phyloP scores from a whole-genome alignment of 2,329 filamentous ascomycete species.

The Hymenoscyphus fructigenus region DNA sequence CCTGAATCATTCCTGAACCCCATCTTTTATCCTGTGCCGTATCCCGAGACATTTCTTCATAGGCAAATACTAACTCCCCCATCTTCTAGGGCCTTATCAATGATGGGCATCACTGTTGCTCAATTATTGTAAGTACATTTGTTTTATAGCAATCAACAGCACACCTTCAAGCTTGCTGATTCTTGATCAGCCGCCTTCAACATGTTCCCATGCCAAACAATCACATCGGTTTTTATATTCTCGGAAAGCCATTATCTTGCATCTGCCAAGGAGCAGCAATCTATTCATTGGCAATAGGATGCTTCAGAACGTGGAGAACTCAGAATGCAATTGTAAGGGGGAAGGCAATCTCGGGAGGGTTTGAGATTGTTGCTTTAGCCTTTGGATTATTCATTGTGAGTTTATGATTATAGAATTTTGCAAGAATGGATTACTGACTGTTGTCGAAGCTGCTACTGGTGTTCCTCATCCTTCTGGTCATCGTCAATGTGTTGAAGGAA shows the following conservation, averaged over 20 bases:
- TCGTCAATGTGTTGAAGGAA: conserved; percentile 34
- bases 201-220: conserved; percentile 35
- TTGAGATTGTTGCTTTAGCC: conserved; percentile 54
- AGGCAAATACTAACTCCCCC: too few species aligned
- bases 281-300: conserved; percentile 48
- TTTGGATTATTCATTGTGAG: conserved; percentile 49
- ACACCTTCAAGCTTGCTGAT: conserved; percentile 19
- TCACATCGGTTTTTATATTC: conserved; percentile 56
- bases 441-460: conserved; percentile 29
- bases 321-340: conserved; percentile 59
- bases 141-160: not conserved
- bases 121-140: conserved; percentile 57
- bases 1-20: too few species aligned
- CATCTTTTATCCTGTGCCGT: too few species aligned
- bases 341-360: conserved; percentile 56
- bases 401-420: conserved; percentile 13
- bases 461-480: conserved; percentile 32
- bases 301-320: conserved; percentile 58
- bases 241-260: conserved; percentile 58
- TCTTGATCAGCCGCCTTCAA: conserved; percentile 47
- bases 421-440: conserved; percentile 7
- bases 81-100: conserved; percentile 64
- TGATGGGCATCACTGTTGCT: conserved; percentile 63
- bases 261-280: conserved; percentile 44
- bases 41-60: too few species aligned